phyloP scores from a whole-genome alignment of 2,329 filamentous ascomycete species.

The Cladosporium sp. region DNA sequence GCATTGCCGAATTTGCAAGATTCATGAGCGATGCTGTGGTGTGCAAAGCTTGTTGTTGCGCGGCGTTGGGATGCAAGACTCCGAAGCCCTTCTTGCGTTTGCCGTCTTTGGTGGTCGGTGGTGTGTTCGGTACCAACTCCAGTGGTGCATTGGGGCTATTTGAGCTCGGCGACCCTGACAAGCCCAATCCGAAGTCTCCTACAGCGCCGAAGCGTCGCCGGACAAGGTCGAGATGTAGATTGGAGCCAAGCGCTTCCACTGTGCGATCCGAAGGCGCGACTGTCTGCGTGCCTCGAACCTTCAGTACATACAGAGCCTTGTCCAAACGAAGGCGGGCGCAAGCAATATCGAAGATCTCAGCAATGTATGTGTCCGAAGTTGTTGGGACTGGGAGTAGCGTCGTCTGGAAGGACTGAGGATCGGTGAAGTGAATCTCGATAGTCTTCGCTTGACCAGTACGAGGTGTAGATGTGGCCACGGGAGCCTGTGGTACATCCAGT shows the following conservation, averaged over 20 bases:
- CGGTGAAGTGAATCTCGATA: conserved; percentile 71
- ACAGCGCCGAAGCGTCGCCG: conserved; percentile 71
- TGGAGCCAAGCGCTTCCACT: conserved; percentile 75
- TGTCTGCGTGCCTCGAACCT: conserved; percentile 72
- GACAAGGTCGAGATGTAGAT: conserved; percentile 73
- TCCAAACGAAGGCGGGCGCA: conserved; percentile 78
- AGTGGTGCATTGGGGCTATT: conserved; percentile 69
- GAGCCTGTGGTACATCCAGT: conserved; percentile 47
- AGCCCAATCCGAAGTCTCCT: conserved; percentile 66
- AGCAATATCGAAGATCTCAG: conserved; percentile 76
- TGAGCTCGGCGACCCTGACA: conserved; percentile 68
- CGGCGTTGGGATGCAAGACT: conserved; percentile 63
- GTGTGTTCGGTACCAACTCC: conserved; percentile 51
- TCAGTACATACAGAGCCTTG: conserved; percentile 76
- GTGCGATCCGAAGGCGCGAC: conserved; percentile 76
- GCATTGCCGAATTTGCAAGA: conserved; percentile 14
- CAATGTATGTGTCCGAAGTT: conserved; percentile 80
- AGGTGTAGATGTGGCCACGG: conserved; percentile 49
- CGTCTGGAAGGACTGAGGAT: conserved; percentile 64
- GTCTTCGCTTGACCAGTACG: conserved; percentile 71
- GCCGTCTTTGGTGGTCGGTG: conserved; percentile 38
- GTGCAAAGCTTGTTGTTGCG: conserved; percentile 40
- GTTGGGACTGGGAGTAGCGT: conserved; percentile 73
- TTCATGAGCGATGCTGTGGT: conserved; percentile 18
- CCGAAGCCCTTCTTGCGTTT: conserved; percentile 37